Evolutionary conservation across 2,329 filamentous ascomycete species (phyloP), one percentile per base, ranked within the genome.

Genomic region (Xylariaceae sp.): DNA sequence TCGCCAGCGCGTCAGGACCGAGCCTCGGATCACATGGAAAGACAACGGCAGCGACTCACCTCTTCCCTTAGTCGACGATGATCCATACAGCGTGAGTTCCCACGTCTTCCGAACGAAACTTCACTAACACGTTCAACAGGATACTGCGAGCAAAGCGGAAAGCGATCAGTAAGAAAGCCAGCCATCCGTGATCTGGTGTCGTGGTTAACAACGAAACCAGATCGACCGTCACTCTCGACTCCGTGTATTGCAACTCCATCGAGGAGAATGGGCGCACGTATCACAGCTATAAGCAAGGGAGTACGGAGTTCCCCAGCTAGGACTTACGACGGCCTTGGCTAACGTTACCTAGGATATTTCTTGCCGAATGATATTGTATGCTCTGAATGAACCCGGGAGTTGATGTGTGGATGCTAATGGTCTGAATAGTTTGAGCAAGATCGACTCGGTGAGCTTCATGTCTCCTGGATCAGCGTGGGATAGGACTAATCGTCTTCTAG

Each of bases 201-300:
- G 23, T 42, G 2, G 44, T 53, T 63, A 42, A 64, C 50, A 13
- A 30, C 2, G 4, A 4, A 5, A 15, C 9, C 4, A 70, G 70
- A 15, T 71, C 70, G 5, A 71, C 69, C 6, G 68, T 67, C 63
- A 70, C 69, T 34, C 13, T 71, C 18, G 61, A 68, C 30, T 63
- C 69, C 34, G 69, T 65, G 13, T 55, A 70, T 7, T 69, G 68
- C 51, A 62, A 70, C 51, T 71, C 67, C 57, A 42, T 71, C 11
- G 65, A 68, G 37, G 70, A 70, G 23, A 69, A 72, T 51, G 70
- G 69, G 1, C 66, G 70, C 37, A 72, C 70, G 34, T 72, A 72
- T 62, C 70, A 71, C 55, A 64, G 66, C 52, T 71, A 68, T 54
- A 71, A 70, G 54, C 64, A 70, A 66, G 69, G 70, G 51, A 70